Base-by-base conservation (phyloP, 345 rosid genomes). In the Pelargonium nanum region DNA sequence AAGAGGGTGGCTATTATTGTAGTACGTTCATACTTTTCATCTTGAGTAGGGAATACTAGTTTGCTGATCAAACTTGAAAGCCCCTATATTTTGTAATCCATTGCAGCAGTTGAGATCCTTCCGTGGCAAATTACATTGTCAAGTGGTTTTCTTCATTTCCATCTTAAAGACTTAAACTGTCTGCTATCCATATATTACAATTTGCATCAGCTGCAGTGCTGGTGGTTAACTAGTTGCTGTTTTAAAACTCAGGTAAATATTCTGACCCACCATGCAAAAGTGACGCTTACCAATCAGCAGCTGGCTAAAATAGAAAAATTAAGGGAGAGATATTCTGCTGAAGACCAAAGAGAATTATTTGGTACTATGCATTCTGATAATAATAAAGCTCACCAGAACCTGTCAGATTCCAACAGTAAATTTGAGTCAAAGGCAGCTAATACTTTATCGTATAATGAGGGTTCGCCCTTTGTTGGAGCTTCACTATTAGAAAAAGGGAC, bases 251-350 rank as follows among this genome's bases (percentile, higher is more conserved):
- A 91, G 96, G 89, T 88, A 50, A 92, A 92, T 58, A 83, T 92
- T 59, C 64, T 92, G 78, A 89, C 73, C 2, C 98, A 92, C 65
- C 73, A 85, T 0, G 71, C 80, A 15, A 91, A 92, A 30, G 88
- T 81, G 4, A 55, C 55, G 12, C 45, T 83, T 59, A 72, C 73
- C 56, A 77, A 75, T 40, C 87, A 85, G 62, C 91, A 85, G 51
- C 57, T 22, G 4, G 58, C 72, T 2, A 86, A 84, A 59, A 70
- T 92, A 40, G 54, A 72, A 67, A 67, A 21, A 32, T 53, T 86
- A 64, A 89, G 83, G 68, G 69, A 52, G 60, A 77, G 70, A 61
- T 95, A 92, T 62, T 72, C 62, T 56, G 71, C 40, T 19, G 95
- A 92, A 52, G 79, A 92, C 59, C 63, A 72, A 60, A 68, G 56